Conservation (phyloP, 192 early-diverging fungal genomes). For the Rhizoclosmatium sp. region DNA sequence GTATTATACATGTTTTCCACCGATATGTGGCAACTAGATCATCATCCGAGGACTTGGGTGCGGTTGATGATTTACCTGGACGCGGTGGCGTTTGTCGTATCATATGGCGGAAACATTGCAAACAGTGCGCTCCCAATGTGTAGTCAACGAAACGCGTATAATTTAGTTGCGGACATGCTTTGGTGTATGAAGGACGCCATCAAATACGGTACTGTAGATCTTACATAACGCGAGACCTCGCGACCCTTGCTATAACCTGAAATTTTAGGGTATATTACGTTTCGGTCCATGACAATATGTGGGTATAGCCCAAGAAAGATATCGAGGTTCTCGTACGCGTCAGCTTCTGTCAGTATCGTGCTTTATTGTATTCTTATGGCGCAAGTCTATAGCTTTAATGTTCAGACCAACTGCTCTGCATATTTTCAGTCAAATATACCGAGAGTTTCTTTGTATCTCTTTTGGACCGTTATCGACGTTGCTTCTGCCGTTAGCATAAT, state of each 20-base stretch:
- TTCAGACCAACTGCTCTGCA: background rate
- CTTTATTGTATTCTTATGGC: slow-evolving; percentile 7
- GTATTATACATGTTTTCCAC: slow-evolving; percentile 3
- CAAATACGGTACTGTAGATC: slow-evolving; percentile 1
- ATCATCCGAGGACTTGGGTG: background rate
- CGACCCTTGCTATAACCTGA: background rate
- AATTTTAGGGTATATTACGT: background rate
- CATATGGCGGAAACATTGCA: background rate
- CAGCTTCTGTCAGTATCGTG: background rate
- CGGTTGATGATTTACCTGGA: slow-evolving; percentile 19
- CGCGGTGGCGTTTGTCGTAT: background rate
- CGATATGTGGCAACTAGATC: background rate
- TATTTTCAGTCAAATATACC: slow-evolving; percentile 8
- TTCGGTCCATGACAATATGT: background rate
- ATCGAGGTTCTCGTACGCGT: background rate
- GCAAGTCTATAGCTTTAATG: background rate
- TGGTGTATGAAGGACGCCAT: slow-evolving; percentile 16
- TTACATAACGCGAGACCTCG: background rate
- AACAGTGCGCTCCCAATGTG: background rate
- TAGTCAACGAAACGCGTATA: background rate
- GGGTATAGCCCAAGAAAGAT: background rate
- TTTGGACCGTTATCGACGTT: slow-evolving; percentile 7
- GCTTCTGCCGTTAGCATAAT: background rate
- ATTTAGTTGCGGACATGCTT: slow-evolving; percentile 7
- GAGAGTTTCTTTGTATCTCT: background rate